Conservation (phyloP, 306 rosid genomes). For the Rubus idaeus region DNA sequence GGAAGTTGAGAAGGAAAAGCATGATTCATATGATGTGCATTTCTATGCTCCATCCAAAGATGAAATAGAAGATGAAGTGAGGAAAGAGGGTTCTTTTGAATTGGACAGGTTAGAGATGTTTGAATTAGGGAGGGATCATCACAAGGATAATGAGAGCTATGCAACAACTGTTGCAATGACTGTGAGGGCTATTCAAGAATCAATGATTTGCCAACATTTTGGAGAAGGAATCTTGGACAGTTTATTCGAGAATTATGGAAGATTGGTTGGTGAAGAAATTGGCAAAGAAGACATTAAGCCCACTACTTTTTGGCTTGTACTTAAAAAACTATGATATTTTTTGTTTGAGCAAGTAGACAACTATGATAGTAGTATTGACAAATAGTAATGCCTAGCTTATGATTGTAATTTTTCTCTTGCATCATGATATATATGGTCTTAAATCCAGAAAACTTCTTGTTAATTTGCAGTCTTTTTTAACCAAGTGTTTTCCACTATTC, state of each 20-base stretch:
- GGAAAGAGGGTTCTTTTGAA: conserved; percentile 64
- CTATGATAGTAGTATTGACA: too few relatives aligned
- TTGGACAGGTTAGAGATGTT: conserved; percentile 62
- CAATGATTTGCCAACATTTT: conserved; percentile 72
- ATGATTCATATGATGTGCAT: conserved; percentile 84
- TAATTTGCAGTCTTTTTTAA: too few relatives aligned
- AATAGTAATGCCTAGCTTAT: too few relatives aligned
- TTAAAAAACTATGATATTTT: conserved; percentile 39
- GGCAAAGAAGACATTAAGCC: conserved; percentile 60
- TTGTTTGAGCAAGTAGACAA: too few relatives aligned
- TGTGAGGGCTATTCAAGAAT: conserved; percentile 86
- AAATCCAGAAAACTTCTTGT: too few relatives aligned
- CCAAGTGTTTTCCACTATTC: too few relatives aligned
- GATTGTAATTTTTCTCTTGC: too few relatives aligned
- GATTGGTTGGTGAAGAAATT: conserved; percentile 56
- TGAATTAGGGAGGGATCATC: conserved; percentile 42
- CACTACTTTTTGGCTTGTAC: conserved; percentile 56
- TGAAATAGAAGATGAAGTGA: conserved; percentile 73
- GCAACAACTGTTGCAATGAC: conserved; percentile 66
- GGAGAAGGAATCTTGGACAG: conserved; percentile 66
- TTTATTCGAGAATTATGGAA: conserved; percentile 60
- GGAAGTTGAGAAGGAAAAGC: conserved; percentile 56
- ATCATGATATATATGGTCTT: too few relatives aligned
- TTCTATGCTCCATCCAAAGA: conserved; percentile 85
- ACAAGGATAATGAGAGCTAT: conserved; percentile 40